phyloP scores from a whole-genome alignment of 2,329 filamentous ascomycete species.

The Penicillium oxalicum region DNA sequence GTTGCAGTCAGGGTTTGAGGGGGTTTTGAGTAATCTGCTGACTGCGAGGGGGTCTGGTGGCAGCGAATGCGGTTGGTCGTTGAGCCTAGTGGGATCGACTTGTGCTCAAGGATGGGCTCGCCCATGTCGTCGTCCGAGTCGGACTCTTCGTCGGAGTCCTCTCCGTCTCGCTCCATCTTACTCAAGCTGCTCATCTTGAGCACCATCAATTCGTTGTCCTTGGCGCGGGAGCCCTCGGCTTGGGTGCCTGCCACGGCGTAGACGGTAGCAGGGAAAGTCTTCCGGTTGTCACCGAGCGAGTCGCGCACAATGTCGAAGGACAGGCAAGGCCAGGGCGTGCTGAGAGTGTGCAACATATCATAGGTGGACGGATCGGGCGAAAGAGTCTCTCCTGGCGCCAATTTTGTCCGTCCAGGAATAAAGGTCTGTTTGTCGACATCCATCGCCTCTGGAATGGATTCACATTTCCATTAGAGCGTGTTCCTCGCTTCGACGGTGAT shows the following conservation, averaged over 20 bases:
- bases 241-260: constrained; percentile 95
- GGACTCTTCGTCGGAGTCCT: constrained; percentile 63
- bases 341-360: constrained; percentile 92
- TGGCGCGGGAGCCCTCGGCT: constrained; percentile 65
- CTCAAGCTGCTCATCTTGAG: constrained; percentile 93
- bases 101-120: constrained; percentile 90
- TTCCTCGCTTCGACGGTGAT: neutral
- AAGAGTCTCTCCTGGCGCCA: constrained; percentile 84
- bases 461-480: constrained; percentile 1
- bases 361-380: constrained; percentile 91
- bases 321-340: constrained; percentile 92
- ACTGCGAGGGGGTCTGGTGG: constrained; percentile 67
- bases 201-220: constrained; percentile 90
- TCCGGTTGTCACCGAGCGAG: constrained; percentile 78
- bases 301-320: constrained; percentile 92
- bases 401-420: constrained; percentile 87
- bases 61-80: constrained; percentile 91
- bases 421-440: constrained; percentile 91
- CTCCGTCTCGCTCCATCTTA: constrained; percentile 69
- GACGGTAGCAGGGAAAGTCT: constrained; percentile 88
- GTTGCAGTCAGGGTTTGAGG: constrained; percentile 79
- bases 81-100: constrained; percentile 74
- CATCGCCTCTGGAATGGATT: constrained; percentile 60
- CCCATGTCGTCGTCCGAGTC: constrained; percentile 63
- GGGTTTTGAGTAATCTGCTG: constrained; percentile 59